Percentiles rank a stretch among this genome's conserved stretches.
Conservation (phyloP, 805 yeast species). For the Wickerhamiella slavikovae region DNA sequence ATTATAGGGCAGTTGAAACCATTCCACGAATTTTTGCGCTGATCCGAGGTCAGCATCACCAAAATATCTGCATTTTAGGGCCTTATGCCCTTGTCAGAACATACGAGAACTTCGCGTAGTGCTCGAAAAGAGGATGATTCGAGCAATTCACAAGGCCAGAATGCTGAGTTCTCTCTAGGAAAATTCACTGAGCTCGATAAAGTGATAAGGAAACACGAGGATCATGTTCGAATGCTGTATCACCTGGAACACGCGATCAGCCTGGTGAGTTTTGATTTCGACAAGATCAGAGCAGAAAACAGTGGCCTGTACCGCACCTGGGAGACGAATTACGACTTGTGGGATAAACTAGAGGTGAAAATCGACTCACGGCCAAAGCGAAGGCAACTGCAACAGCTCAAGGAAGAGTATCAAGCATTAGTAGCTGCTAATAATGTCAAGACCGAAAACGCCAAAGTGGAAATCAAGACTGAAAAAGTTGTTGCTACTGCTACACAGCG, state of each 20-base stretch:
- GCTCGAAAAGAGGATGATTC: too few relatives aligned
- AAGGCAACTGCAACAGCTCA: slow-evolving; percentile 1
- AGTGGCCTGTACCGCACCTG: slow-evolving; percentile 17
- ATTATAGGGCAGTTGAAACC: too few relatives aligned
- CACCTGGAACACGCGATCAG: slow-evolving; percentile 22
- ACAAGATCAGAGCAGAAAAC: slow-evolving; percentile 16
- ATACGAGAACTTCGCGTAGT: too few relatives aligned
- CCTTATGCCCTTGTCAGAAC: too few relatives aligned
- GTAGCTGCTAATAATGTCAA: slow-evolving; percentile 1
- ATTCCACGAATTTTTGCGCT: too few relatives aligned
- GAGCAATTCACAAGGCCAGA: too few relatives aligned
- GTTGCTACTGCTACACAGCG: not conserved
- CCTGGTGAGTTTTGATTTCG: slow-evolving; percentile 20
- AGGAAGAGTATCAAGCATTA: not conserved
- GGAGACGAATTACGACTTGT: slow-evolving; percentile 17
- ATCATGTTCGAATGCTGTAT: slow-evolving; percentile 19
- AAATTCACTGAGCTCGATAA: too few relatives aligned
- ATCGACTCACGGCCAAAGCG: slow-evolving; percentile 9
- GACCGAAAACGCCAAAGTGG: not conserved
- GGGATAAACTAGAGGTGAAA: slow-evolving; percentile 14
- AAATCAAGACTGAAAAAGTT: not conserved
- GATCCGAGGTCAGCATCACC: too few relatives aligned
- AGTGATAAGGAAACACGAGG: slow-evolving; percentile 19
- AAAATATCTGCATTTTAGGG: too few relatives aligned
- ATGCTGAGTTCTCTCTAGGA: too few relatives aligned